Base-by-base conservation (phyloP, 2,329 filamentous ascomycete genomes). In the Scytalidium sp. region DNA sequence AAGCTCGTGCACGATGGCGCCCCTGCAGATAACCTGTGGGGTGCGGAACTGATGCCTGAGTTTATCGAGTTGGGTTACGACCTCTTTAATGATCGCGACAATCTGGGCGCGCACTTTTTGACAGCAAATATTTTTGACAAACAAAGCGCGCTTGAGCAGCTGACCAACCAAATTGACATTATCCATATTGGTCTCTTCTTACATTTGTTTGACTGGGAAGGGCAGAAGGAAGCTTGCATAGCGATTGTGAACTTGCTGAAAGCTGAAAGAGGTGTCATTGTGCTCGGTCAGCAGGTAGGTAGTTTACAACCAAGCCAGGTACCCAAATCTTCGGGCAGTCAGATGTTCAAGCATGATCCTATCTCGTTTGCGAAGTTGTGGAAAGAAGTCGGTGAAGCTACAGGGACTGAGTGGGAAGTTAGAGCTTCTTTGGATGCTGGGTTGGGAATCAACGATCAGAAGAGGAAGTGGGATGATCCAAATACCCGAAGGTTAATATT, bases 11-110 rank as follows among this genome's bases (percentile, higher is more conserved):
- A 60, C 21, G 70, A 73, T 41, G 70, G 70, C 3, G 67, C 63
- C 0, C 62, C 64, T 1, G 25, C 60, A 53, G 9, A 50, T 51
- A 27, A 63, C 3, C 54, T 66, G 19, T 66, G 60, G 23, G 70
- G 65, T 17, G 54, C 58, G 2, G 70, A 72, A 27, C 20, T 13
- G 3, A 15, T 58, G 64, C 6, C 55, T 9, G 64, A 63, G 17
- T 70, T 67, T 47, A 53, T 68, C 21, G 61, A 70, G 7, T 49
- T 69, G 2, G 67, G 69, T 2, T 70, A 68, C 32, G 64, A 70
- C 3, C 57, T 71, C 3, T 72, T 72, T 52, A 54, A 55, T 2
- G 69, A 72, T 50, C 58, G 57, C 19, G 58, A 66, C 0, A 61
- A 42, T 0, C 46, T 71, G 20, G 45, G 58, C 10, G 61, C 56